Percentiles rank a stretch among this genome's conserved stretches.
phyloP scores from a whole-genome alignment of 345 rosid species.

The Salix exigua region DNA sequence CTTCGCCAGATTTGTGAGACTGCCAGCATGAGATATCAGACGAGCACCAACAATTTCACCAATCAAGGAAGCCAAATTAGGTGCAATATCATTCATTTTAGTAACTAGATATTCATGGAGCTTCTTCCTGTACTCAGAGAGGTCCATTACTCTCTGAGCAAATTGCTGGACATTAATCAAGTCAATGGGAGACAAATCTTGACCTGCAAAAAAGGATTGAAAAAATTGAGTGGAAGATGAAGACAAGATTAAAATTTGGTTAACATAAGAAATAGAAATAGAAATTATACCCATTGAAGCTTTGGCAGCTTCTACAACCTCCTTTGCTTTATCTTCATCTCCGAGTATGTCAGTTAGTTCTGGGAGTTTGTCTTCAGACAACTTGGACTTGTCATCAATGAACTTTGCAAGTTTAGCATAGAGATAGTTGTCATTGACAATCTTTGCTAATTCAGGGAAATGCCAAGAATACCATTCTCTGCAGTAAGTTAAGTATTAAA shows the following conservation, averaged over 20 bases:
- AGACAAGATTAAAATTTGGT: not conserved
- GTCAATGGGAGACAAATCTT: constrained; percentile 79
- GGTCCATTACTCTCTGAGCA: constrained; percentile 83
- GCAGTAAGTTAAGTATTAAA: constrained; percentile 21
- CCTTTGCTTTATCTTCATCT: constrained; percentile 91
- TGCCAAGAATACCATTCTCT: constrained; percentile 99
- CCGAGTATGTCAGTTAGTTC: constrained; percentile 68
- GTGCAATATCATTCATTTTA: constrained; percentile 94
- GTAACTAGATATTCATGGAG: constrained; percentile 75
- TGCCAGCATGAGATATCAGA: constrained; percentile 94
- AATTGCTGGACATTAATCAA: constrained; percentile 75
- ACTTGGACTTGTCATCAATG: constrained; percentile 67
- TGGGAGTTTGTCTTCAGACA: constrained; percentile 57
- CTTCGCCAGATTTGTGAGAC: constrained; percentile 93
- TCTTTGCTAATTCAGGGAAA: constrained; percentile 89
- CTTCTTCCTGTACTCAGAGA: constrained; percentile 81
- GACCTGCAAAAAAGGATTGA: constrained; percentile 47
- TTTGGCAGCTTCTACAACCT: constrained; percentile 87
- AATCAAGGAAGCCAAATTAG: constrained; percentile 83
- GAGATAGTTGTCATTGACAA: constrained; percentile 87
- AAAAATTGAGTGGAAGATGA: constrained; percentile 1
- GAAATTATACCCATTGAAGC: constrained; percentile 82
- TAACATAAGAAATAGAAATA: not conserved
- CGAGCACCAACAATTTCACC: constrained; percentile 95
- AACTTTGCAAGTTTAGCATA: constrained; percentile 67